Percentiles rank a stretch among this genome's conserved stretches.
phyloP scores from a whole-genome alignment of 805 yeast genomes.

The Lipomyces yamadae region DNA sequence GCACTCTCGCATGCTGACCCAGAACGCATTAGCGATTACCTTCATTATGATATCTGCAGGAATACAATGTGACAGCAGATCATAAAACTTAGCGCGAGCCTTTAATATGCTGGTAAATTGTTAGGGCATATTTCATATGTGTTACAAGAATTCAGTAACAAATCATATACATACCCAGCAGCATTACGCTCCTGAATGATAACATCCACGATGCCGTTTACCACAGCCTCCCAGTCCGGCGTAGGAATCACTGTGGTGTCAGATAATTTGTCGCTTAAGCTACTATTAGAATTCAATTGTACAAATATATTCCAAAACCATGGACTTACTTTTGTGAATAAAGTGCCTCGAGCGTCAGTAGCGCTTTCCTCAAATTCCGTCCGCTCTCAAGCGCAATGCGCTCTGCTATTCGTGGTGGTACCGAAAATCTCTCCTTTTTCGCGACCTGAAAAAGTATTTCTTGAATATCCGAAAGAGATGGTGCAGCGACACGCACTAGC shows the following conservation, averaged over 20 bases:
- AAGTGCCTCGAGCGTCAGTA: constrained; percentile 82
- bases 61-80: constrained; percentile 87
- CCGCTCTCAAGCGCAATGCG: constrained; percentile 61
- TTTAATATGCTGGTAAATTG: constrained; percentile 43
- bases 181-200: constrained; percentile 70
- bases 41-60: constrained; percentile 84
- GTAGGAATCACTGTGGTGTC: constrained; percentile 58
- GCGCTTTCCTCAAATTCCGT: constrained; percentile 76
- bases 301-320: background rate
- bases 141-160: background rate
- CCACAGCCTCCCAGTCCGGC: constrained; percentile 91
- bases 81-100: constrained; percentile 74
- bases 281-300: background rate
- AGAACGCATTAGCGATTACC: constrained; percentile 9
- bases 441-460: constrained; percentile 61
- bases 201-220: constrained; percentile 64
- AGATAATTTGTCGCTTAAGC: constrained; percentile 23
- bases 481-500: constrained; percentile 85
- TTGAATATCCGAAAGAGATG: constrained; percentile 63
- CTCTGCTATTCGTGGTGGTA: constrained; percentile 51
- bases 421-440: constrained; percentile 56
- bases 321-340: constrained; percentile 43
- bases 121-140: background rate
- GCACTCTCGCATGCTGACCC: background rate
- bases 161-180: constrained; percentile 41